Percentiles rank a stretch among this genome's conserved stretches.
Conservation (phyloP, 106 monocot genomes). For the Narthecium ossifragum region DNA sequence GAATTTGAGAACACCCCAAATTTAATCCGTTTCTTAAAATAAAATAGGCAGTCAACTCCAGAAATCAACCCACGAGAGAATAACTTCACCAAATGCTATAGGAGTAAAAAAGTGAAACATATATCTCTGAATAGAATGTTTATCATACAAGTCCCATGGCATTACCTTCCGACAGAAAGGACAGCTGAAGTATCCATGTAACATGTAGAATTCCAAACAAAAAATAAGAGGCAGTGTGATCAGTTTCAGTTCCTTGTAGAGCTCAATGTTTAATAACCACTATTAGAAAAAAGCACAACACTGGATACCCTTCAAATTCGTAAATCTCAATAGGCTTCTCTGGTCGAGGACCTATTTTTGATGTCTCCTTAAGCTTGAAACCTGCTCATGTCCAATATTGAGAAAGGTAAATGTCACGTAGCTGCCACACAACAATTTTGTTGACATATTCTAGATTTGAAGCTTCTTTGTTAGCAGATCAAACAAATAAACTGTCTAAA, state of each 20-base stretch:
- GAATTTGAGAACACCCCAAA: constrained; percentile 3
- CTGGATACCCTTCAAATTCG: constrained; percentile 96
- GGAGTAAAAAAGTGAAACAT: neutral
- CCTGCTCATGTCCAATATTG: constrained; percentile 28
- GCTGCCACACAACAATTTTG: neutral
- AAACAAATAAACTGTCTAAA: no score
- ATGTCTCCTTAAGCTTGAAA: constrained; percentile 67
- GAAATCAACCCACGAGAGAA: no score
- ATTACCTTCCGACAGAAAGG: constrained; percentile 97
- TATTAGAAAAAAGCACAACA: neutral
- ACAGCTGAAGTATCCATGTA: constrained; percentile 50
- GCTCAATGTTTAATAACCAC: neutral
- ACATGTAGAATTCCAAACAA: no score
- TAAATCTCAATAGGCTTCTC: constrained; percentile 94
- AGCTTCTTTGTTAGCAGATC: neutral
- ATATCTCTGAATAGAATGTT: neutral
- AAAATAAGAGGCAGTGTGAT: neutral
- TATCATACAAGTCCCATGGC: neutral
- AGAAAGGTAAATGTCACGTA: neutral
- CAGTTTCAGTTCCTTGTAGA: no score
- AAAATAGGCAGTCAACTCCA: no score
- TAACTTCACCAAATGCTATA: no score
- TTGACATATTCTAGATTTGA: no score
- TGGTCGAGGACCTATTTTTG: constrained; percentile 72
- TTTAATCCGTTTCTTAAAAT: no score